Conservation (phyloP, 331 rosid genomes). For the Quercus lobata region DNA sequence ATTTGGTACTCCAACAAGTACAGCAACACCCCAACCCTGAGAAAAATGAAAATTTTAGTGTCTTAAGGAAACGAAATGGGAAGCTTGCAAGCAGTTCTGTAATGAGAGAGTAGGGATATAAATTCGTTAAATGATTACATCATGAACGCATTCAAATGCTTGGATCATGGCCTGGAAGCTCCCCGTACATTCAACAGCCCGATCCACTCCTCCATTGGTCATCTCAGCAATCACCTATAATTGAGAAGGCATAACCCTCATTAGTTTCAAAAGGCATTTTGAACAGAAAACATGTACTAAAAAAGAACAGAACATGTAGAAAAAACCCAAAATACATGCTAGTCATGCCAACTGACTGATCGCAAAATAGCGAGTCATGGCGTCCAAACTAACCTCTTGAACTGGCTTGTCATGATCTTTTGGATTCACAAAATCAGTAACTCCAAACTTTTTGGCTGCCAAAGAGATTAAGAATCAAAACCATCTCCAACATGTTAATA, state of each 20-base stretch:
- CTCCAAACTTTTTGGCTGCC: conserved; percentile 92
- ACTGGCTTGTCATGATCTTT: conserved; percentile 82
- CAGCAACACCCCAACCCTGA: conserved; percentile 99
- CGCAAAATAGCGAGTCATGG: not conserved
- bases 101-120: not conserved
- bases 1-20: conserved; percentile 89
- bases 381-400: conserved; percentile 53
- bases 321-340: not conserved
- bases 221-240: conserved; percentile 66
- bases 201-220: conserved; percentile 88
- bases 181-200: conserved; percentile 86
- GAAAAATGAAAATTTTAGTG: not conserved
- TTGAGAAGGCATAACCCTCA: not conserved
- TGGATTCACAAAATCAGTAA: conserved; percentile 86
- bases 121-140: conserved; percentile 40
- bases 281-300: not conserved
- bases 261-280: not conserved
- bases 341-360: not conserved
- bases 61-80: not conserved
- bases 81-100: not conserved
- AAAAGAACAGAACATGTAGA: not conserved
- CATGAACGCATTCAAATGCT: conserved; percentile 93
- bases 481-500: not conserved
- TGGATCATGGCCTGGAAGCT: conserved; percentile 90
- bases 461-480: not conserved